A percentile compares a stretch with the other conserved stretches of the same genome.
Conservation (phyloP, 2,329 filamentous ascomycete genomes). For the Conoideocrella luteorostrata region DNA sequence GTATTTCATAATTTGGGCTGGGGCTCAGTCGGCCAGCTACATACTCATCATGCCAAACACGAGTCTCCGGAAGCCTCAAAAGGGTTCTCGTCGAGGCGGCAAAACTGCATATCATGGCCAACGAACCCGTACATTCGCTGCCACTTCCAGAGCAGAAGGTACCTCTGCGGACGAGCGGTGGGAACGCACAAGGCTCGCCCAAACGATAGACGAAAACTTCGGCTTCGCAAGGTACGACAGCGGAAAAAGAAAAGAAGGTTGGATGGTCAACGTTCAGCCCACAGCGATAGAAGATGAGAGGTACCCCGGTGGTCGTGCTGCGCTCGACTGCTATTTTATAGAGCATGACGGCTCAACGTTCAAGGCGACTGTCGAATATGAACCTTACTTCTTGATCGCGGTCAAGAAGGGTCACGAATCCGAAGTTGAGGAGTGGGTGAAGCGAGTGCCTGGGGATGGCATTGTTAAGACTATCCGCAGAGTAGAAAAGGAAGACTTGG, state of each 20-base stretch:
- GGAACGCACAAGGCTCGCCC: constrained; percentile 75
- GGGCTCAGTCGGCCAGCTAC: neutral
- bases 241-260: constrained; percentile 74
- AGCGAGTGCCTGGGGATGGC: constrained; percentile 71
- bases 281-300: constrained; percentile 83
- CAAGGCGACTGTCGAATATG: constrained; percentile 93
- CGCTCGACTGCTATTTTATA: constrained; percentile 95
- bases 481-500: constrained; percentile 86
- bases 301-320: constrained; percentile 75
- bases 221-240: constrained; percentile 90
- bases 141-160: constrained; percentile 70
- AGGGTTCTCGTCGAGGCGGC: constrained; percentile 62
- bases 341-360: constrained; percentile 83
- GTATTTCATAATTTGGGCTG: constrained; percentile 14
- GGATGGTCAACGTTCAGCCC: constrained; percentile 92
- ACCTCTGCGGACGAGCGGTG: constrained; percentile 91
- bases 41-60: constrained; percentile 50
- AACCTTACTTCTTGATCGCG: constrained; percentile 92
- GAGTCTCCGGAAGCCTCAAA: constrained; percentile 52
- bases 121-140: constrained; percentile 70
- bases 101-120: constrained; percentile 65
- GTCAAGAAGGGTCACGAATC: constrained; percentile 81
- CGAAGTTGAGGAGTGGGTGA: constrained; percentile 94
- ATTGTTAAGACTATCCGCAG: constrained; percentile 71
- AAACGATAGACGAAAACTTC: constrained; percentile 90